Evolutionary conservation across 2,329 filamentous ascomycete species (phyloP).

Genomic region (Talaromyces amestolkiae): DNA sequence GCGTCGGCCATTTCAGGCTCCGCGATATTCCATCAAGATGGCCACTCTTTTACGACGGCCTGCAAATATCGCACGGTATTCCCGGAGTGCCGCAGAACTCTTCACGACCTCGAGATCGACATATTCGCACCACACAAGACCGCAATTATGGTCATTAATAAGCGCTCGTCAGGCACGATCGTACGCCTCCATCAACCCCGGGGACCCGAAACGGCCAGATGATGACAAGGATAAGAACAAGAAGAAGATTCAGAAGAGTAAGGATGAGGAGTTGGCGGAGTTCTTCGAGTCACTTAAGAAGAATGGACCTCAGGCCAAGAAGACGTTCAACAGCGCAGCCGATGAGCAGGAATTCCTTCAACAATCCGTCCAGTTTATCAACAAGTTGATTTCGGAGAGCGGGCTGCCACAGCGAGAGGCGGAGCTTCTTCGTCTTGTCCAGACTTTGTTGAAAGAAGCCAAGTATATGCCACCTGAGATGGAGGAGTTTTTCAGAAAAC

Average conservation of each 20-base stretch:
- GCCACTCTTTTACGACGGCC: slow-evolving; percentile 65
- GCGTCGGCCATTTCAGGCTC: slow-evolving; percentile 26
- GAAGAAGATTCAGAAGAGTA: slow-evolving; percentile 12
- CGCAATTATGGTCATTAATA: slow-evolving; percentile 39
- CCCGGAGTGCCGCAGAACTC: slow-evolving; percentile 56
- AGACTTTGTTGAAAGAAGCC: not conserved
- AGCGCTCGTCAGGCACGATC: slow-evolving; percentile 35
- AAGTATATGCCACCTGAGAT: slow-evolving; percentile 17
- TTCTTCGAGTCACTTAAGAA: slow-evolving; percentile 9
- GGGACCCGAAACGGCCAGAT: slow-evolving; percentile 44
- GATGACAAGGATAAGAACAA: slow-evolving; percentile 27
- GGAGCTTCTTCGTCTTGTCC: slow-evolving; percentile 5
- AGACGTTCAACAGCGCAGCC: slow-evolving; percentile 47
- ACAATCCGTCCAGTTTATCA: slow-evolving; percentile 10
- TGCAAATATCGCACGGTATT: slow-evolving; percentile 63
- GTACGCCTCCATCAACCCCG: slow-evolving; percentile 46
- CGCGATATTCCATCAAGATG: slow-evolving; percentile 51
- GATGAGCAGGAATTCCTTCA: slow-evolving; percentile 38
- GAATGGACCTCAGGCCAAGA: slow-evolving; percentile 26
- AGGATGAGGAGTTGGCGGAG: slow-evolving; percentile 10
- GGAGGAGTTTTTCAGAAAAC: slow-evolving; percentile 17
- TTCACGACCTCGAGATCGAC: slow-evolving; percentile 50
- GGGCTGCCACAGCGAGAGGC: slow-evolving; percentile 7
- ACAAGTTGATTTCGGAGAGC: not conserved
- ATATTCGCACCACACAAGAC: slow-evolving; percentile 39